Base-by-base conservation (phyloP, 1,139 yeast species). In the Geotrichum histeridarum region DNA sequence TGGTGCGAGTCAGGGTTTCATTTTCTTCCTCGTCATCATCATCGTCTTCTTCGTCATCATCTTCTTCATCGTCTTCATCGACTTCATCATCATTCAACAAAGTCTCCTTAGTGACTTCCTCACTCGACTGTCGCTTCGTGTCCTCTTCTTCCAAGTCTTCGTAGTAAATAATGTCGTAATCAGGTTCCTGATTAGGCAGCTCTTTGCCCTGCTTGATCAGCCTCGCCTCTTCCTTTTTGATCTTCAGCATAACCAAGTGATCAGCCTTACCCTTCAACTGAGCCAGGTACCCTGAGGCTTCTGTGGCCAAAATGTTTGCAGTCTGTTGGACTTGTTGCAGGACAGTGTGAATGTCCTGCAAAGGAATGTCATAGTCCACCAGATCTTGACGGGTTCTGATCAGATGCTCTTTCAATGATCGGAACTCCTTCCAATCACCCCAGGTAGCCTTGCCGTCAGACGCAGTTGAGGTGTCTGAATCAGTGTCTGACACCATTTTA, bases 211-310 rank as follows among this genome's bases (percentile, higher is more conserved):
- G 14, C 35, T 22, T 12, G 12, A 14, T n/a, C 11, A 14, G 6
- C 22, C 22, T 32, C 51, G 36, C 47, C 32, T 57, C 58, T 42
- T 55, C 54, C 41, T 48, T 51, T 8, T 61, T 33, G 12, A 44
- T 50, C 15, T 94, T 79, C 57, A 75, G 73, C 71, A 89, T 96
- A 68, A 86, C 85, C 15, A 85, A 84, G 47, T 86, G 72, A 65
- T 90, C 91, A 15, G 95, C 95, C 67, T 83, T 81, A 12, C 95
- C 91, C 64, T 96, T 77, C 56, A 85, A 75, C 52, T 87, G 78
- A 56, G 82, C 81, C 61, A 88, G 72, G 66, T 82, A 85, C 59
- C 83, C 84, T 31, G 83, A 85, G 54, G 85, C 81, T 65, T 90
- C 96, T 57, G 81, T 77, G 38, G 81, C 71, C 55, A 89, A 68